Evolutionary conservation across 139 green algal species (phyloP).

Genomic region (Haematococcus lacustris): DNA sequence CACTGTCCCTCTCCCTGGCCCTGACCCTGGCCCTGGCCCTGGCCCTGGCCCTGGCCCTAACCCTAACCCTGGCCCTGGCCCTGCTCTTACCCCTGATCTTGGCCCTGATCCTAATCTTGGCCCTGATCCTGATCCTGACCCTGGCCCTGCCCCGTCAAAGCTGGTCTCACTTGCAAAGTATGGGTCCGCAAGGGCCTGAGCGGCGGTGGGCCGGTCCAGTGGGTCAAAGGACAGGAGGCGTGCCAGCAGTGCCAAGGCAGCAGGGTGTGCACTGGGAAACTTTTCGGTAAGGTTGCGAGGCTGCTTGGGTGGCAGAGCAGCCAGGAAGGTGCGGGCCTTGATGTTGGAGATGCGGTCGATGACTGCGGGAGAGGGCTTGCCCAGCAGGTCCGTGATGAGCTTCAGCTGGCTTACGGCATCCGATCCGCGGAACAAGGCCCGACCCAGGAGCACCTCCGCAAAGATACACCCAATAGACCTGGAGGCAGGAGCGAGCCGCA

Average conservation of each 20-base stretch:
- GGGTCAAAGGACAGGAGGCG: slow-evolving; percentile 74
- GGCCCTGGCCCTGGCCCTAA: no score
- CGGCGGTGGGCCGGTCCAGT: slow-evolving; percentile 56
- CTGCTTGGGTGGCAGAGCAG: slow-evolving; percentile 10
- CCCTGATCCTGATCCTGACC: no score
- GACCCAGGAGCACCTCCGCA: slow-evolving; percentile 77
- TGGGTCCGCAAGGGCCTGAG: slow-evolving; percentile 53
- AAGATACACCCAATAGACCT: slow-evolving; percentile 89
- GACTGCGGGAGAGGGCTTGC: slow-evolving; percentile 8
- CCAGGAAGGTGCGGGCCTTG: slow-evolving; percentile 22
- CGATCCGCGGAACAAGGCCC: slow-evolving; percentile 61
- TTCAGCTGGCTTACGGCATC: slow-evolving; percentile 26
- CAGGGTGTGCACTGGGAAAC: slow-evolving; percentile 41
- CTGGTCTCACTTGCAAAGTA: no score
- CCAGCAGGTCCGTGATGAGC: slow-evolving; percentile 25
- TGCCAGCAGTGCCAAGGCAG: slow-evolving; percentile 41
- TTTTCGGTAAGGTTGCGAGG: slow-evolving; percentile 7
- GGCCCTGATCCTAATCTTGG: no score
- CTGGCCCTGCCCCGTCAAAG: no score
- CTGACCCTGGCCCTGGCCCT: no score
- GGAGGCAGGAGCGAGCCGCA: no score
- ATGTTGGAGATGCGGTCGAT: slow-evolving; percentile 13
- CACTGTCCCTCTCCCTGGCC: no score
- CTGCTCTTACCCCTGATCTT: no score
- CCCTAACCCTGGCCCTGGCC: no score